phyloP scores from a whole-genome alignment of 306 rosid genomes.

The Quercus suber region DNA sequence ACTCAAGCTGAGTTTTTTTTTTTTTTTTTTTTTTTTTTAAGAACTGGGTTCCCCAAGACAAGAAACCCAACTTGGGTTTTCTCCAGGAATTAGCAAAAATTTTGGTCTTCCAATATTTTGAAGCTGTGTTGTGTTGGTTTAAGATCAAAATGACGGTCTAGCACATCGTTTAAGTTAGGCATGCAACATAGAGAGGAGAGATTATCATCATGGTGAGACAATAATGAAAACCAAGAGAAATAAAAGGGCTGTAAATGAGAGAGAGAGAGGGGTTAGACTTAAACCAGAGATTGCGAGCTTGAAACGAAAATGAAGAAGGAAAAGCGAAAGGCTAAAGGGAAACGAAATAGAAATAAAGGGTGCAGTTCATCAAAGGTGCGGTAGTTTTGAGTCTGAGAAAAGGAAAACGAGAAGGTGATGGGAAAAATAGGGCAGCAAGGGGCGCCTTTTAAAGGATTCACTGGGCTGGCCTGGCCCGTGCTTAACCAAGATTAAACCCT shows the following conservation, averaged over 20 bases:
- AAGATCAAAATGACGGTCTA: conserved; percentile 7
- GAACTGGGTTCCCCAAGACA: background rate
- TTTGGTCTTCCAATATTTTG: background rate
- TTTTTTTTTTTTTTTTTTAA: too few relatives aligned
- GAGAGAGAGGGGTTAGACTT: background rate
- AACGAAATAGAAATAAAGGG: background rate
- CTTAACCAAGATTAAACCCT: conserved; percentile 30
- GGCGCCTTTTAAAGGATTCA: conserved; percentile 45
- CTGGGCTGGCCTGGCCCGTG: background rate
- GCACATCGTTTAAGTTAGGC: background rate
- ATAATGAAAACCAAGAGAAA: background rate
- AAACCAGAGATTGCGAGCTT: conserved; percentile 29
- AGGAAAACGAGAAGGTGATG: conserved; percentile 22
- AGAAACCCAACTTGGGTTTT: background rate
- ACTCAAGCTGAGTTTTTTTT: too few relatives aligned
- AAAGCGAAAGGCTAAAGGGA: conserved; percentile 9
- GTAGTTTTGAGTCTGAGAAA: background rate
- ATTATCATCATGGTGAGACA: background rate
- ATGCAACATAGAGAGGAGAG: background rate
- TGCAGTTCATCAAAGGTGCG: conserved; percentile 16
- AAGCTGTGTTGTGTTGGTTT: background rate
- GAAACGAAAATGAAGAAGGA: conserved; percentile 2
- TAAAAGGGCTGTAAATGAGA: background rate
- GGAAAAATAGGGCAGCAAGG: background rate
- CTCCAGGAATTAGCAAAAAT: too few relatives aligned